phyloP scores from a whole-genome alignment of 2,329 filamentous ascomycete species.

The Chaetomium sp. region DNA sequence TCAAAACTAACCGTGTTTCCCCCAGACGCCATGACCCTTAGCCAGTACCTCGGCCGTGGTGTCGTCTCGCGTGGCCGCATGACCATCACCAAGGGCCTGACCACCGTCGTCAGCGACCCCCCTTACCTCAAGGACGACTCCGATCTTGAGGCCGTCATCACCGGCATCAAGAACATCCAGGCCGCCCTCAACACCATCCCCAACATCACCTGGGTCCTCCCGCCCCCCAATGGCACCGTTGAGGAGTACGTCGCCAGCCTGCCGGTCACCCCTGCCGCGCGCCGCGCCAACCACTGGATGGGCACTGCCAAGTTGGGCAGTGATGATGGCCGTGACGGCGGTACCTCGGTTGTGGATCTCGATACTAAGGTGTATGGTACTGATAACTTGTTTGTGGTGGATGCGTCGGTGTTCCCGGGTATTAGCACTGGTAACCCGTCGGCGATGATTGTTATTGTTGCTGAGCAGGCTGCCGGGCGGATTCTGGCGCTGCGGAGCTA shows the following conservation, averaged over 20 bases:
- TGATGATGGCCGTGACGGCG: conserved; percentile 46
- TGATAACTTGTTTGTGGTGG: conserved; percentile 62
- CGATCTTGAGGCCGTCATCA: conserved; percentile 58
- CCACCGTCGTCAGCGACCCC: conserved; percentile 50
- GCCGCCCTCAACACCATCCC: conserved; percentile 46
- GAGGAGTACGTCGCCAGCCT: conserved; percentile 49
- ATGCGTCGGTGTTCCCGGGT: conserved; percentile 63
- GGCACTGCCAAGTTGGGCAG: conserved; percentile 56
- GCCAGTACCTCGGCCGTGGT: conserved; percentile 59
- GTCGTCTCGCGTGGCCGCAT: conserved; percentile 55
- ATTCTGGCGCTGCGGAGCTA: conserved; percentile 37
- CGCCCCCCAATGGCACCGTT: conserved; percentile 44
- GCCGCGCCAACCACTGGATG: conserved; percentile 47
- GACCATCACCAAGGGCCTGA: conserved; percentile 52
- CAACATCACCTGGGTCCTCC: conserved; percentile 51
- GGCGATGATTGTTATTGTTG: conserved; percentile 56
- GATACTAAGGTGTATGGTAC: conserved; percentile 61
- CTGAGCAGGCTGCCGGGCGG: conserved; percentile 52
- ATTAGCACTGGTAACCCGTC: conserved; percentile 63
- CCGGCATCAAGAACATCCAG: conserved; percentile 55
- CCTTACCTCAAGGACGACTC: conserved; percentile 54
- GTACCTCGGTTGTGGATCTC: conserved; percentile 54
- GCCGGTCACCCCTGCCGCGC: conserved; percentile 35
- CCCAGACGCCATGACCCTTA: conserved; percentile 45
- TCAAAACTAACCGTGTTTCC: conserved; percentile 4